A percentile compares a stretch with the other conserved stretches of the same genome.
These are phyloP conservation scores for Amanita polypyramis DNA, from an alignment of 768 basidiomycete species.

Conservation along the genomic window DNA sequence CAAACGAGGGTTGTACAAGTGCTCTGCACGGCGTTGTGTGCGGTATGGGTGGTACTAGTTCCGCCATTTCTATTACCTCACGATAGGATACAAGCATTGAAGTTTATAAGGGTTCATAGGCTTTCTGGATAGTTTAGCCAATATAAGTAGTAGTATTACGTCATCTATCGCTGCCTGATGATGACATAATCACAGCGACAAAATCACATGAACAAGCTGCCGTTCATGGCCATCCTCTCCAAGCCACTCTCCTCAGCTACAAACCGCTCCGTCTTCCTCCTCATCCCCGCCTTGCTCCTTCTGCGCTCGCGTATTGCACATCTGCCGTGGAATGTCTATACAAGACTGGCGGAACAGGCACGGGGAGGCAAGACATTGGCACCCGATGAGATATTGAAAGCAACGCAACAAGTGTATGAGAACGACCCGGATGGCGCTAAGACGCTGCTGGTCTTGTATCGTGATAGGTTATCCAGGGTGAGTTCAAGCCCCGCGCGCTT, in stretches of 20 bases:
- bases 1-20: not conserved
- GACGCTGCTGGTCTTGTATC: conserved; percentile 57
- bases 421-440: conserved; percentile 48
- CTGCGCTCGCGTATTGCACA: conserved; percentile 28
- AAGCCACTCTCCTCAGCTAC: conserved; percentile 13
- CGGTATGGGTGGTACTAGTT: not conserved
- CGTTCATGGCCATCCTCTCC: conserved; percentile 16
- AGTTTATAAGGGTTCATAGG: not conserved
- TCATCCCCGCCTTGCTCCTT: conserved; percentile 37
- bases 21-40: not conserved
- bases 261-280: conserved; percentile 25
- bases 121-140: conserved; percentile 1
- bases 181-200: not conserved
- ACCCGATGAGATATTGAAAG: conserved; percentile 31
- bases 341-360: conserved; percentile 20
- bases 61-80: conserved; percentile 1
- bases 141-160: too few relatives aligned
- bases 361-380: conserved; percentile 17
- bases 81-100: not conserved
- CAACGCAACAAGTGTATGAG: conserved; percentile 54
- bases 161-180: too few relatives aligned
- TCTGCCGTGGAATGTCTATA: not conserved
- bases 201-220: not conserved
- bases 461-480: conserved; percentile 55
- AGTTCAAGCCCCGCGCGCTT: not conserved